Conservation (phyloP, 2,329 filamentous ascomycete species). For the Lomentospora prolificans region DNA sequence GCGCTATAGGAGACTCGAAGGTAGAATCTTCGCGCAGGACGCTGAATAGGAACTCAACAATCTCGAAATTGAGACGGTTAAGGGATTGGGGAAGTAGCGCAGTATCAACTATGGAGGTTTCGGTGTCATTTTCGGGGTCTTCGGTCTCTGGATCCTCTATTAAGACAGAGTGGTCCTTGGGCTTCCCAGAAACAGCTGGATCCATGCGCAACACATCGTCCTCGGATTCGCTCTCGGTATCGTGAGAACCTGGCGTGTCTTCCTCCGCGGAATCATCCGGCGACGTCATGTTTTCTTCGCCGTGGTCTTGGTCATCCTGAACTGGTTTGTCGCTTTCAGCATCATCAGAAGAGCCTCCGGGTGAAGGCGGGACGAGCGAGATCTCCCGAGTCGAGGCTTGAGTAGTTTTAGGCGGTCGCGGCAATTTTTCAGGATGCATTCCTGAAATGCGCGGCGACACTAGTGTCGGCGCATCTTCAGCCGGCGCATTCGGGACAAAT, state of each 20-base stretch:
- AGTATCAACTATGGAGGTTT: background rate
- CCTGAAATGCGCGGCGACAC: slow-evolving; percentile 20
- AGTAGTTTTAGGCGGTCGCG: slow-evolving; percentile 19
- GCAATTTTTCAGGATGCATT: slow-evolving; percentile 25
- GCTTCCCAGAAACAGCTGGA: background rate
- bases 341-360: slow-evolving; percentile 6
- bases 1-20: slow-evolving; percentile 28
- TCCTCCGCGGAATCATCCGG: slow-evolving; percentile 10
- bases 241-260: slow-evolving; percentile 13
- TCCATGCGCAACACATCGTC: background rate
- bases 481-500: slow-evolving; percentile 15
- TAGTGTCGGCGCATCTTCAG: slow-evolving; percentile 21
- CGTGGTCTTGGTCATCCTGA: background rate
- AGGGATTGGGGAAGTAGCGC: slow-evolving; percentile 44
- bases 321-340: background rate
- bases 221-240: slow-evolving; percentile 11
- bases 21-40: slow-evolving; percentile 47
- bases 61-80: slow-evolving; percentile 39
- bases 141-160: slow-evolving; percentile 2
- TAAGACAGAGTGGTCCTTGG: background rate
- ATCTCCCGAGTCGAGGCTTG: slow-evolving; percentile 4
- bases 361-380: slow-evolving; percentile 1
- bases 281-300: background rate
- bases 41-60: slow-evolving; percentile 52
- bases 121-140: background rate